Evolutionary conservation across 306 rosid genomes (phyloP), one percentile per base, ranked within the genome.

Genomic region (Vigna mungo): DNA sequence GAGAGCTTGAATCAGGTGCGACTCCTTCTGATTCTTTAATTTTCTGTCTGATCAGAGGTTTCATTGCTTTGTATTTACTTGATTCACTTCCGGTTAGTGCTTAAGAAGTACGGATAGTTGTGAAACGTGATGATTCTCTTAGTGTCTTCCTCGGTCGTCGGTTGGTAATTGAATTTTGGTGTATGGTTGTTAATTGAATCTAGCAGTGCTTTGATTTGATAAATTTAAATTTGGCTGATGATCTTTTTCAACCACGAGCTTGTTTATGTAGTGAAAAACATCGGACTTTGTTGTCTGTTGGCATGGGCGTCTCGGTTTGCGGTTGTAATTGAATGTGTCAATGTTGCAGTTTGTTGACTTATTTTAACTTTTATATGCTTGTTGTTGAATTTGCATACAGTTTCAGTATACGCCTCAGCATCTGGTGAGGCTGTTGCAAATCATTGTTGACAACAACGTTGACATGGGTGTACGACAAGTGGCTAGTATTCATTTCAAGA

Each of bases 401-500:
- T 82, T 91, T 79, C 98, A 93, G 89, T 85, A 82, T 68, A 86
- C 97, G 5, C 99, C 98, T 5, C 99, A 89, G 80, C 99, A 96
- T 87, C 89, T 96, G 75, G 96, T 93, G 82, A 92, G 97, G 79
- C 59, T 96, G 82, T 69, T 96, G 82, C 97, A 93, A 71, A 92
- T 96, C 79, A 88, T 93, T 43, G 99, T 96, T 61, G 99, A 93
- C 81, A 85, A 80, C 72, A 91, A 84, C 78, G 84, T 89, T 56
- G 97, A 91, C 77, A 86, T 93, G 89, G 92, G 89, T 11, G 99
- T 96, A 21, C 88, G 99, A 53, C 99, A 96, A 87, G 94, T 84
- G 62, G 99, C 97, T 25, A 96, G 99, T 77, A 96, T 96, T 82
- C 99, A 96, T 83, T 96, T 96, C 77, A 96, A 96, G 88, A 96